Base-by-base conservation (phyloP, 2,329 filamentous ascomycete genomes). In the Aspergillus tanneri region DNA sequence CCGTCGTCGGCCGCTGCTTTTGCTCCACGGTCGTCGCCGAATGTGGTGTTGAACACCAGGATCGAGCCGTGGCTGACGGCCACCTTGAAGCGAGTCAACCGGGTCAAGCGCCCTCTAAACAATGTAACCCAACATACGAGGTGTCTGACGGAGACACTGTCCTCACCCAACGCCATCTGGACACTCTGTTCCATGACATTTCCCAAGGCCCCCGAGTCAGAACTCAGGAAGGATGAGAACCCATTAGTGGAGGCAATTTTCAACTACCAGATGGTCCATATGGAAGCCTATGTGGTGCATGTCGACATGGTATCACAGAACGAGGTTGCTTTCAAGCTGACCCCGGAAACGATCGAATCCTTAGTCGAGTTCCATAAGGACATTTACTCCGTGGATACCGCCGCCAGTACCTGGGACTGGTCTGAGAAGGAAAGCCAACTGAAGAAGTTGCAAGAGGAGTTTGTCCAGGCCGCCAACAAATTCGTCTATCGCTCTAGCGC, bases 271-370 rank as follows among this genome's bases (percentile, higher is more conserved):
- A 82, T 96, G 66, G 78, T 96, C 65, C 90, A 96, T 69, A 77
- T 97, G 61, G 91, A 97, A 75, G 93, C 93, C 43, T 99, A 99
- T 71, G 92, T 97, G 61, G 93, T 99, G 53, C 92, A 97, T 72
- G 90, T 99, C 72, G 93, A 99, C 77, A 96, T 97, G 90, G 92
- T 99, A 51, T 84, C 95, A 64, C 87, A 91, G 72, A 93, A 95
- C 70, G 93, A 97, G 77, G 90, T 99, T 65, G 93, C 91, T 59
- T 97, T 91, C 82, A 99, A 99, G 81, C 82, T 99, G 65, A 97
- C 91, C 19, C 83, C 86, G 49, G 93, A 97, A 69, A 90, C 91
- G 53, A 99, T 99, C 74, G 90, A 96, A 64, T 76, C 88, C 43
- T 82, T 99, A 56, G 86, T 96, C 69, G 89, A 96, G 69, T 95